Base-by-base conservation (phyloP, 805 yeast genomes). In the Wickerhamomyces canadensis region DNA sequence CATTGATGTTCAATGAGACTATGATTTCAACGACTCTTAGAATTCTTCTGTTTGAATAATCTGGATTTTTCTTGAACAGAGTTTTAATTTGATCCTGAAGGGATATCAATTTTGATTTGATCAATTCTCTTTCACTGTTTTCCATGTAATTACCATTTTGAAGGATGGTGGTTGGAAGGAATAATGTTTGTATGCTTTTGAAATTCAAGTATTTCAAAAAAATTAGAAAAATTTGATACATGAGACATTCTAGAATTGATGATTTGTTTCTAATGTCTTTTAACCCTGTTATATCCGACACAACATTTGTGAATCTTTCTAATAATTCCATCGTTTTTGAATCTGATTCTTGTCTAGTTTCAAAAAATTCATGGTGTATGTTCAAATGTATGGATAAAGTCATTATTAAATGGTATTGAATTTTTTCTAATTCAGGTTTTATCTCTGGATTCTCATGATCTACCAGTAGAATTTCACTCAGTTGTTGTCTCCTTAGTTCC, bases 151-250 rank as follows among this genome's bases (percentile, higher is more conserved):
- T n/a, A n/a, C n/a, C n/a, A n/a, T n/a, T n/a, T n/a, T n/a, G n/a
- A n/a, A n/a, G n/a, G n/a, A n/a, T n/a, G n/a, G n/a, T n/a, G n/a
- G n/a, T n/a, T 17, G 33, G 42, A n/a, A 33, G 14, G 21, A 42
- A 14, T 4, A 41, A 15, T 3, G 41, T 27, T 4, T 33, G 31
- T n/a, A 48, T 45, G 6, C 37, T 27, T 27, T 50, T 52, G 36
- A 21, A 42, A 34, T 52, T 51, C 19, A 52, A 17, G 32, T 41
- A 49, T 36, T 43, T 51, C 31, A 51, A 25, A 25, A 48, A 51
- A 9, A 51, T 38, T 27, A 52, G 21, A 8, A 48, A 15, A 30
- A 41, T 46, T 26, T 49, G 57, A 32, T 46, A 48, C 13, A 44
- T 11, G 19, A 45, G 26, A 35, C 55, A 52, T 18, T 51, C 55